Percentiles rank a stretch among this genome's conserved stretches.
Conservation (phyloP, 139 green algal genomes). For the Nannochloris sp. region DNA sequence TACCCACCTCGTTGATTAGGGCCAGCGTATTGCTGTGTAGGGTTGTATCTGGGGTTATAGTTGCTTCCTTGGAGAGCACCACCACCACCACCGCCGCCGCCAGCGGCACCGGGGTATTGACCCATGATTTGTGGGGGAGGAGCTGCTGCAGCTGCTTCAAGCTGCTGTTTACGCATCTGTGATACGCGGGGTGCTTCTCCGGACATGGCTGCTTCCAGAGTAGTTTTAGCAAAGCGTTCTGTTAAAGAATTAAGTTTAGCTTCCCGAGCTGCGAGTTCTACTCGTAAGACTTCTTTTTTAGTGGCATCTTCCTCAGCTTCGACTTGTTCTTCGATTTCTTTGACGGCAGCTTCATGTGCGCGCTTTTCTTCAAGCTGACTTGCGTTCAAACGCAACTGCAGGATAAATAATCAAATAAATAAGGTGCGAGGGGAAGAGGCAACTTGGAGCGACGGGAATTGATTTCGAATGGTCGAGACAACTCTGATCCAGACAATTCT, state of each 20-base stretch:
- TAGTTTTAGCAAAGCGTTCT: conserved; percentile 24
- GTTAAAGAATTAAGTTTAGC: conserved; percentile 23
- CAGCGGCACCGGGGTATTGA: not conserved
- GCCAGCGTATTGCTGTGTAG: not conserved
- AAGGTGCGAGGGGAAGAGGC: not conserved
- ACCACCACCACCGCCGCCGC: not conserved
- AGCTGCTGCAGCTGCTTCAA: not conserved
- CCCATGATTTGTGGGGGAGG: not conserved
- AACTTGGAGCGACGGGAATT: not conserved
- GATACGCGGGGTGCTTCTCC: conserved; percentile 41
- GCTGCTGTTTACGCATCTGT: conserved; percentile 41
- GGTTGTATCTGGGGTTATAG: not conserved
- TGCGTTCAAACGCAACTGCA: conserved; percentile 53
- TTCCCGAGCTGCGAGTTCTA: conserved; percentile 22
- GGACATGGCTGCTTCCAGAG: conserved; percentile 25
- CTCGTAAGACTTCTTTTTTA: conserved; percentile 26
- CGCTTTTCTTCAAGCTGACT: conserved; percentile 54
- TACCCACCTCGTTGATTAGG: not conserved
- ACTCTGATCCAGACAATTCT: too few relatives aligned
- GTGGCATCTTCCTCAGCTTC: conserved; percentile 28
- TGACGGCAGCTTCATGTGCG: conserved; percentile 25
- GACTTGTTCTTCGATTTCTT: conserved; percentile 37
- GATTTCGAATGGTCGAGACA: not conserved
- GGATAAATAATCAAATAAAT: not conserved
- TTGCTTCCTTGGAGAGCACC: not conserved